Base-by-base conservation (phyloP, 352 stramenopile genomes). In the Globisporangium solare region DNA sequence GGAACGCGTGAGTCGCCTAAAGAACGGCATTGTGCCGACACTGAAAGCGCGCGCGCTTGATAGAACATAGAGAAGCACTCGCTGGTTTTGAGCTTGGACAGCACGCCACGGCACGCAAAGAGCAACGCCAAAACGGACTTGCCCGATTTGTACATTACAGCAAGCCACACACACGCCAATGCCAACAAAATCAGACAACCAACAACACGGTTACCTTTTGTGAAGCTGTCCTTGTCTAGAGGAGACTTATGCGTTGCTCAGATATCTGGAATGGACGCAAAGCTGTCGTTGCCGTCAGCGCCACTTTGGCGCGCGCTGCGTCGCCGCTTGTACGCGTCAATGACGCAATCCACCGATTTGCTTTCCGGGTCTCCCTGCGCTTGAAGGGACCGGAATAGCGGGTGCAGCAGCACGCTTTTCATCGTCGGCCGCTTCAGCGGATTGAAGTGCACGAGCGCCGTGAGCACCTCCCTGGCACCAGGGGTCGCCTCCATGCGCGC, bases 401-500 rank as follows among this genome's bases (percentile, higher is more conserved):
- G 66, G 35, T 88, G 63, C 37, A 70, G 68, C 52, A 94, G 61
- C 47, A 87, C 72, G 42, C 74, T 65, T 50, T 88, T 89, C 54
- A 92, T 70, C 10, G 73, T 91, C 21, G 81, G 84, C 14, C 84
- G 75, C 40, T 76, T 54, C 1, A 53, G 61, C 8, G 84, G 80
- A 51, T 90, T 54, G 55, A 92, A 93, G 8, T 78, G 54, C 42
- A 92, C 70, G 14, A 94, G 57, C 32, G 68, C 61, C 40, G 50
- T 60, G 21, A 94, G 60, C 41, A 92, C 42, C 1, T 77, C 68
- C 49, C 68, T 73, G 10, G 79, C 79, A 0, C 80, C 80, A 15
- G 68, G 48, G 10, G 78, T 61, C 2, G 55, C 52, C 24, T 71
- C 58, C 37, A 94, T 50, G 8, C 84, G 68, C 32, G 80, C 54